Evolutionary conservation across 2,329 filamentous ascomycete species (phyloP).

Genomic region (Aspergillus spinulosporus): DNA sequence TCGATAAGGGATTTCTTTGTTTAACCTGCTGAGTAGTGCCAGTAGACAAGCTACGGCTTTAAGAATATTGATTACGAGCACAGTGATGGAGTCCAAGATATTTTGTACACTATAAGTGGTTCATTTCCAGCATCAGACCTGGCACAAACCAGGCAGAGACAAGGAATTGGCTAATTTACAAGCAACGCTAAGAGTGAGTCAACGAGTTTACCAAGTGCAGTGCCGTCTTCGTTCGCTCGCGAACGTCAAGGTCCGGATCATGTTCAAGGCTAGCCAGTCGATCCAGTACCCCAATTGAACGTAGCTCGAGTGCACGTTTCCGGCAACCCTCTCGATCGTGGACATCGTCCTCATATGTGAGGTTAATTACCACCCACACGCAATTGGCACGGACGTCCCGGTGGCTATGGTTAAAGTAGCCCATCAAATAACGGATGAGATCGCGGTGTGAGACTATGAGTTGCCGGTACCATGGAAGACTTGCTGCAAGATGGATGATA

Average conservation of each 20-base stretch:
- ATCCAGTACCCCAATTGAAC: conserved; percentile 68
- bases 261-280: conserved; percentile 64
- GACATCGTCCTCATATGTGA: conserved; percentile 78
- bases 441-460: conserved; percentile 74
- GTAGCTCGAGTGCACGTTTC: conserved; percentile 67
- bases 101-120: conserved; percentile 6
- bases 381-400: conserved; percentile 73
- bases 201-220: conserved; percentile 64
- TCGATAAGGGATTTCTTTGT: background rate
- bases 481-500: conserved; percentile 84
- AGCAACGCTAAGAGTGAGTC: conserved; percentile 23
- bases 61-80: background rate
- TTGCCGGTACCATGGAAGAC: conserved; percentile 73
- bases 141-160: background rate
- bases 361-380: conserved; percentile 81
- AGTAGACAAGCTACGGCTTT: background rate
- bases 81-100: background rate
- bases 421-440: conserved; percentile 70
- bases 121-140: background rate
- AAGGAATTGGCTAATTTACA: conserved; percentile 1
- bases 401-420: conserved; percentile 71
- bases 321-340: conserved; percentile 65
- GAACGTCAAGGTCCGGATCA: conserved; percentile 77
- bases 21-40: background rate
- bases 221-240: conserved; percentile 79